Conservation (phyloP, 805 yeast species). For the Candida suzukii region DNA sequence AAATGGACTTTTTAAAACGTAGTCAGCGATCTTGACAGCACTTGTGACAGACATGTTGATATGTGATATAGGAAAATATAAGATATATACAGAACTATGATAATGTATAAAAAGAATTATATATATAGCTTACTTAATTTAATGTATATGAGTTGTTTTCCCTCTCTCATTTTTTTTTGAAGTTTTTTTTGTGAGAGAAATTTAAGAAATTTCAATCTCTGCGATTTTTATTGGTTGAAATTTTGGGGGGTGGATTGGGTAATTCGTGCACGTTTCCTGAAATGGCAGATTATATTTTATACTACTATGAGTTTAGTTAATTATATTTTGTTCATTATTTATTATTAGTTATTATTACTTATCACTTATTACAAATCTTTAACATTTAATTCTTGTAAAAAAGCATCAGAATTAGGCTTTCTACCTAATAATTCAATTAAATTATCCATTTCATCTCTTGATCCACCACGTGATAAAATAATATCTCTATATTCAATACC, state of each 20-base stretch:
- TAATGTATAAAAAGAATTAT: background rate
- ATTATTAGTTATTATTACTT: too few relatives aligned
- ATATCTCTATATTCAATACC: constrained; percentile 68
- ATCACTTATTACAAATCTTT: too few relatives aligned
- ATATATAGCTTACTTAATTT: too few relatives aligned
- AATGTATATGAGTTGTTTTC: too few relatives aligned
- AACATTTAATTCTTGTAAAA: constrained; percentile 59
- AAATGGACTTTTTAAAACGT: constrained; percentile 71
- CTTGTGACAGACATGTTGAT: constrained; percentile 20
- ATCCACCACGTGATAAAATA: constrained; percentile 66
- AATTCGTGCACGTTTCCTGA: background rate
- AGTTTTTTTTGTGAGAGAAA: too few relatives aligned
- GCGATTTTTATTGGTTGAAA: background rate
- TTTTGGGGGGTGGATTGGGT: background rate
- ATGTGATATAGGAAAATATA: constrained; percentile 31
- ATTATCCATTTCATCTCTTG: constrained; percentile 60
- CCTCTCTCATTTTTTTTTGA: background rate
- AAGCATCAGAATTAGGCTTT: constrained; percentile 67
- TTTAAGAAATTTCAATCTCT: background rate
- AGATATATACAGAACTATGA: background rate
- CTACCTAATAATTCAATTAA: constrained; percentile 67
- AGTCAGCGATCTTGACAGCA: constrained; percentile 69
- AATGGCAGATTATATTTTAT: background rate
- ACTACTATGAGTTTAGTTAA: too few relatives aligned
- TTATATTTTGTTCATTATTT: too few relatives aligned